Percentiles rank a stretch among this genome's conserved stretches.
Evolutionary conservation across 2,329 filamentous ascomycete genomes (phyloP).

Genomic region (Penicillium sp.): DNA sequence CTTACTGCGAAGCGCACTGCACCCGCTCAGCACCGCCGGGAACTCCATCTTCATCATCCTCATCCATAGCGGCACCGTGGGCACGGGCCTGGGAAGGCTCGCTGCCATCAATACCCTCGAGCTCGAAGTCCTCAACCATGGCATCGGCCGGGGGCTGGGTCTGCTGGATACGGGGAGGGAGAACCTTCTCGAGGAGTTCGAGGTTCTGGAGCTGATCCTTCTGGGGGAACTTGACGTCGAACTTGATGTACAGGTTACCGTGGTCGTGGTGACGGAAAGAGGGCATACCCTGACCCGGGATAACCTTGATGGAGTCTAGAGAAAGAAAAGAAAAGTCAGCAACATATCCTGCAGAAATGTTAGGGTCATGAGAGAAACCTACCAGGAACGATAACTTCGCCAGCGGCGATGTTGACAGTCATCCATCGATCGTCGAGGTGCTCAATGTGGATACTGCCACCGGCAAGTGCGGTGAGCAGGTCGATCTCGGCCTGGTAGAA

Average conservation of each 20-base stretch:
- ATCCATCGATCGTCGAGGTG: slow-evolving; percentile 98
- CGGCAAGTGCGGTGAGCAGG: slow-evolving; percentile 88
- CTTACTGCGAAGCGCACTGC: slow-evolving; percentile 55
- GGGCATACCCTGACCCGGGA: slow-evolving; percentile 97
- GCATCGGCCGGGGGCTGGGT: slow-evolving; percentile 73
- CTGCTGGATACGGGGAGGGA: slow-evolving; percentile 71
- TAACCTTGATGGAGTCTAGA: slow-evolving; percentile 83
- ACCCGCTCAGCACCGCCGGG: slow-evolving; percentile 52
- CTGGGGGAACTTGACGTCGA: slow-evolving; percentile 95
- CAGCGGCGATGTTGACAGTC: slow-evolving; percentile 86
- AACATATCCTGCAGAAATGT: not conserved
- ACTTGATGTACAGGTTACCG: slow-evolving; percentile 96
- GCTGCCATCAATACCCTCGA: slow-evolving; percentile 79
- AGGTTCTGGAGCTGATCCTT: slow-evolving; percentile 70
- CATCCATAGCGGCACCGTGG: slow-evolving; percentile 68
- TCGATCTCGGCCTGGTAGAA: slow-evolving; percentile 96
- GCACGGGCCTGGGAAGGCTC: slow-evolving; percentile 65
- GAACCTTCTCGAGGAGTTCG: slow-evolving; percentile 75
- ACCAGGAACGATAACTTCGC: slow-evolving; percentile 93
- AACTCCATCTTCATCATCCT: slow-evolving; percentile 63
- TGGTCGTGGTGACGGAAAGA: slow-evolving; percentile 91
- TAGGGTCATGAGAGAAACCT: slow-evolving; percentile 42
- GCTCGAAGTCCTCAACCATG: slow-evolving; percentile 86
- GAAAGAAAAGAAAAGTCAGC: slow-evolving; percentile 9
- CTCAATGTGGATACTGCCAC: slow-evolving; percentile 88